phyloP scores from a whole-genome alignment of 805 yeast genomes.

The Schizosaccharomyces japonicus region DNA sequence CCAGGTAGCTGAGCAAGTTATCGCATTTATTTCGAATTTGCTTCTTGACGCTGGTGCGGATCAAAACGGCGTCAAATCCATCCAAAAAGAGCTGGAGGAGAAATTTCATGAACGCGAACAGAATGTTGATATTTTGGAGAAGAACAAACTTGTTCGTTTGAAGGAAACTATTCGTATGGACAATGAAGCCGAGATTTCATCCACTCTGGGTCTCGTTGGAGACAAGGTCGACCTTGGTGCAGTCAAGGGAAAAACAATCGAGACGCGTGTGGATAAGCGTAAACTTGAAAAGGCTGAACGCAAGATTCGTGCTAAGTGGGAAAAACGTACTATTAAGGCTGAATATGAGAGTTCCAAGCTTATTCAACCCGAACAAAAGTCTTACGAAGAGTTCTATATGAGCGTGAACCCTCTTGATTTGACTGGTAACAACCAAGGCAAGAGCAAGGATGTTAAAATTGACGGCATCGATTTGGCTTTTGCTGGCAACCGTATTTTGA shows the following conservation, averaged over 20 bases:
- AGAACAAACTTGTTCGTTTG: conserved; percentile 67
- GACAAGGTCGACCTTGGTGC: conserved; percentile 72
- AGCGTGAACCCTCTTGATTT: conserved; percentile 87
- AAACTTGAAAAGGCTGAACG: conserved; percentile 92
- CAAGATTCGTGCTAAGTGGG: conserved; percentile 90
- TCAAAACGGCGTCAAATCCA: conserved; percentile 25
- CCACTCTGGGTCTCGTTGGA: conserved; percentile 53
- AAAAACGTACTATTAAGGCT: conserved; percentile 54
- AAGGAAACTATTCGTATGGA: conserved; percentile 38
- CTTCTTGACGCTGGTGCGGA: conserved; percentile 69
- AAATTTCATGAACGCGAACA: conserved; percentile 30
- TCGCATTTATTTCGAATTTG: conserved; percentile 18
- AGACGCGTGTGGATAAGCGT: conserved; percentile 84
- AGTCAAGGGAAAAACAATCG: conserved; percentile 62
- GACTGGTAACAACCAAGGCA: conserved; percentile 31
- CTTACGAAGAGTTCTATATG: conserved; percentile 84
- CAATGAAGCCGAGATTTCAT: conserved; percentile 44
- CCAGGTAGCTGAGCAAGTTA: neutral
- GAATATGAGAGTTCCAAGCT: conserved; percentile 85
- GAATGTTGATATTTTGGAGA: conserved; percentile 26
- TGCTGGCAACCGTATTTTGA: conserved; percentile 74
- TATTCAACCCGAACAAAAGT: conserved; percentile 30
- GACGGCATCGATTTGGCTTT: conserved; percentile 86
- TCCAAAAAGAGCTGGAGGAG: conserved; percentile 26
- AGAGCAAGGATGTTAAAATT: conserved; percentile 84